These are phyloP conservation scores for Penicillium sp. DNA, from an alignment of 2,329 filamentous ascomycete genomes.

Conservation along the genomic window DNA sequence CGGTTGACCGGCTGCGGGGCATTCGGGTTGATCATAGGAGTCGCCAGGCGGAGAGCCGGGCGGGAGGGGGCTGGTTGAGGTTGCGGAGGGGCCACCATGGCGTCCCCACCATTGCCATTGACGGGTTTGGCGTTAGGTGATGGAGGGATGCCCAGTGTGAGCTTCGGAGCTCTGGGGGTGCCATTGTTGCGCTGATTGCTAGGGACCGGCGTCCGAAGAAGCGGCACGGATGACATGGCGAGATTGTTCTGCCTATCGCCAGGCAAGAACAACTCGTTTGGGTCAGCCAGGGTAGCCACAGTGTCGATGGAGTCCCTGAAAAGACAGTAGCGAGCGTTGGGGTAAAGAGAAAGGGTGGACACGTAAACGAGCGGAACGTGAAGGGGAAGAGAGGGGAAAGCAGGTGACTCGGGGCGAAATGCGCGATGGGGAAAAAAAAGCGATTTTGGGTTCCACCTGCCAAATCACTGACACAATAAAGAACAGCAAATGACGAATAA, in stretches of 20 bases:
- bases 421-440: neutral
- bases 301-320: conserved; percentile 25
- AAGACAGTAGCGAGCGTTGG: conserved; percentile 10
- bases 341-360: neutral
- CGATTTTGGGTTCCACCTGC: conserved; percentile 12
- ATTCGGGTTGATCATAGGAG: conserved; percentile 76
- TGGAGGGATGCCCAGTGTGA: conserved; percentile 86
- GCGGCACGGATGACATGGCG: conserved; percentile 71
- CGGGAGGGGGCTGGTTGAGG: conserved; percentile 58
- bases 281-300: conserved; percentile 41
- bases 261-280: conserved; percentile 43
- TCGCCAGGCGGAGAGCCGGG: conserved; percentile 75
- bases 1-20: conserved; percentile 61
- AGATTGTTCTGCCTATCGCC: conserved; percentile 42
- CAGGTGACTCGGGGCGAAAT: conserved; percentile 16
- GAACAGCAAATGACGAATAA: neutral
- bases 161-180: conserved; percentile 67
- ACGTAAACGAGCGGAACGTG: conserved; percentile 10
- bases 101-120: conserved; percentile 46
- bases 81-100: conserved; percentile 31
- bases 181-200: conserved; percentile 62
- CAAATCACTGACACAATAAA: neutral
- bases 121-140: conserved; percentile 81
- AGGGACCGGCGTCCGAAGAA: conserved; percentile 79
- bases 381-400: conserved; percentile 13